Evolutionary conservation across 306 rosid genomes (phyloP), one percentile per base, ranked within the genome.

Genomic region (barrel medic (Medicago truncatula)): DNA sequence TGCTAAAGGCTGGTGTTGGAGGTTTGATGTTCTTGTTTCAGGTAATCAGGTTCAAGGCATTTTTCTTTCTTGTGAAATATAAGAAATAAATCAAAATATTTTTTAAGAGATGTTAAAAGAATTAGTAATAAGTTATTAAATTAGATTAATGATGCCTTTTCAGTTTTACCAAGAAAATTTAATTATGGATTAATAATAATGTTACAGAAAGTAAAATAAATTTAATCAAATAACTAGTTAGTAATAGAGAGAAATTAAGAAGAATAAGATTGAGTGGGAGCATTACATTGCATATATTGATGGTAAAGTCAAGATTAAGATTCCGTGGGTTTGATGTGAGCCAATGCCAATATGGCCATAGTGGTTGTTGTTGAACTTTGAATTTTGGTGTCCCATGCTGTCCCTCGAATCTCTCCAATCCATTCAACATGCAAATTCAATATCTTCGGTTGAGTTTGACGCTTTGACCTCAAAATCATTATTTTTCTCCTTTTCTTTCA

Each of bases 311-410:
- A 31, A 23, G 64, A 88, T 1, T 8, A 23, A 23, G 64, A 88
- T 73, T 88, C 89, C 74, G 88, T 75, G 83, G 85, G 90, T 73
- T 68, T 49, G 86, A 81, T 83, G 77, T 85, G 89, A 86, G 80
- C 67, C 86, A 76, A 57, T 34, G 63, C 36, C 63, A 57, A 57
- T 21, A 20, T 34, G 62, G 62, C 6, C 78, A 56, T 23, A 12
- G 81, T 31, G 10, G 31, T 28, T 28, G 31, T 23, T 21, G 18
- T 68, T 75, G 79, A 43, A 31, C 36, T 31, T 74, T 80, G 79
- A 78, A 75, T 65, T 79, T 71, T 38, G 76, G 49, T 28, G 41
- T 41, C 64, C 39, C 52, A 25, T 20, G 52, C 73, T 43, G 70
- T 77, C 70, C 47, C 34, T 75, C 38, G 38, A 34, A 4, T 34